Base-by-base conservation (phyloP, 2,329 filamentous ascomycete genomes). In the Aspergillus sp. region DNA sequence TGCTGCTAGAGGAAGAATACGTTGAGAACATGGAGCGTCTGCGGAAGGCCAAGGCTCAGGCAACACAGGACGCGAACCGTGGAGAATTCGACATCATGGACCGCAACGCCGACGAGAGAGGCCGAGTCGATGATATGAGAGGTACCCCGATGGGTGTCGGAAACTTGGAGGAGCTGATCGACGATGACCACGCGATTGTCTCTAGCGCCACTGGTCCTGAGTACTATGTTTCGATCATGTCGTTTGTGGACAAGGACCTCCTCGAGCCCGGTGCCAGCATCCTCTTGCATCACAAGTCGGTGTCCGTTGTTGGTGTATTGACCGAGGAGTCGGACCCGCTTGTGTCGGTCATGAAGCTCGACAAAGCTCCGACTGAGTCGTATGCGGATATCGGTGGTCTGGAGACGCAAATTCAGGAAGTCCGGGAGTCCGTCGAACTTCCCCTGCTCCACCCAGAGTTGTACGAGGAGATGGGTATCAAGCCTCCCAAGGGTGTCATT, bases 161-260 rank as follows among this genome's bases (percentile, higher is more conserved):
- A 58, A 97, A 94, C 54, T 79, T 99, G 62, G 94, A 99, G 76
- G 94, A 99, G 79, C 88, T 99, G 80, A 99, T 99, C 69, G 94
- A 99, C 68, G 94, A 99, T 71, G 94, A 99, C 77, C 94, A 99
- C 68, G 94, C 94, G 57, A 99, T 99, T 68, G 94, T 99, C 32
- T 97, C 92, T 16, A 96, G 91, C 72, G 95, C 94, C 0, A 97
- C 94, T 5, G 94, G 94, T 0, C 94, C 94, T 1, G 94, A 99
- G 74, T 99, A 96, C 82, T 99, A 97, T 73, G 94, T 99, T 61
- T 97, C 92, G 64, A 99, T 99, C 82, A 97, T 97, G 94, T 97
- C 93, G 50, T 99, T 99, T 67, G 94, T 99, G 61, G 94, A 99
- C 81, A 99, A 99, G 77, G 94, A 99, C 68, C 84, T 99, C 3